Base-by-base conservation (phyloP, 495 filamentous ascomycete genomes). In the Aspergillus bridgeri region DNA sequence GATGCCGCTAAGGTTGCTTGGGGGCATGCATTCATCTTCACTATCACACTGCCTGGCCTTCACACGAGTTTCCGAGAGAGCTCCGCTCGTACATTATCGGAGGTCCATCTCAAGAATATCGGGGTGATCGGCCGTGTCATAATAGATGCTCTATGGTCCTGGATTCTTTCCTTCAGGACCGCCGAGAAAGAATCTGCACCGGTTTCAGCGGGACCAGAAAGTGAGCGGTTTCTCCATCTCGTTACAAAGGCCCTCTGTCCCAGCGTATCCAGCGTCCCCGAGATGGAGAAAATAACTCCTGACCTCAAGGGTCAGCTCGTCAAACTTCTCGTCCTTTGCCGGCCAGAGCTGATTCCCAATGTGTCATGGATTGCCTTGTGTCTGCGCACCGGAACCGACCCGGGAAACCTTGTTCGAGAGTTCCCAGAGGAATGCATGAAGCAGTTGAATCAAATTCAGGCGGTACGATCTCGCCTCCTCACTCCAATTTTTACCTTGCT, bases 291-390 rank as follows among this genome's bases (percentile, higher is more conserved):
- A 23, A 65, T 73, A 48, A 65, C 76, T 53, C 66, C 79, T 17
- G 62, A 74, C 9, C 60, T 88, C 13, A 79, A 88, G 60, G 66
- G 72, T 8, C 84, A 91, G 63, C 83, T 95, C 57, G 80, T 94
- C 52, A 80, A 83, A 7, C 69, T 96, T 13, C 76, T 96, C 27
- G 81, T 96, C 19, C 75, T 98, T n/a, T 85, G 86, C 54, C 86
- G 90, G 18, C 81, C 85, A 21, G 83, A 91, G 53, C 68, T 98
- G 29, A 81, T 97, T 58, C 88, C 92, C 0, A 82, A 83, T 23
- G 79, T 83, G 17, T 86, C 81, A 43, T 98, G 95, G 95, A 98
- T 98, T 68, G 86, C 89, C 23, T 65, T 90, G 5, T 96, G 91
- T 65, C 75, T 97, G 42, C 82, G 81, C 57, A 83, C 88, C 21